Evolutionary conservation across 441 rosid species (phyloP).

Genomic region (Croton setiger): DNA sequence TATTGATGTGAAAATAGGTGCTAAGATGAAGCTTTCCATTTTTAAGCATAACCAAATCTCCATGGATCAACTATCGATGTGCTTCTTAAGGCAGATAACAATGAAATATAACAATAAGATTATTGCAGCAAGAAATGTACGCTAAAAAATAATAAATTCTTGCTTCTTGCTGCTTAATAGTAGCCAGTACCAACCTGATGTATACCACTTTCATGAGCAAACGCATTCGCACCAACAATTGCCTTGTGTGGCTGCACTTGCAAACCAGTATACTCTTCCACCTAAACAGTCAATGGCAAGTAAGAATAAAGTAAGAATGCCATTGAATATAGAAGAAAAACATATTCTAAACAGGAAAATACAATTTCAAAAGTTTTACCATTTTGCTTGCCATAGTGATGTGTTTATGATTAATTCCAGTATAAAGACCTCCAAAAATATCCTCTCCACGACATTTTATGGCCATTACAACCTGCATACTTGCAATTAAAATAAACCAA

Average conservation of each 20-base stretch:
- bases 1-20: no score
- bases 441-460: constrained; percentile 79
- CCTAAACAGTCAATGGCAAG: constrained; percentile 43
- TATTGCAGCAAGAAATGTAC: neutral
- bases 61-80: no score
- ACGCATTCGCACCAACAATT: constrained; percentile 89
- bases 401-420: constrained; percentile 75
- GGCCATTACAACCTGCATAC: constrained; percentile 82
- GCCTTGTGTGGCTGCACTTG: constrained; percentile 97
- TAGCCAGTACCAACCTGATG: constrained; percentile 83
- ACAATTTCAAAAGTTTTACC: constrained; percentile 39
- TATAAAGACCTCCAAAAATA: constrained; percentile 65
- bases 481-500: constrained; percentile 1
- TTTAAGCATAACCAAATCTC: no score
- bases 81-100: neutral
- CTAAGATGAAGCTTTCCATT: no score
- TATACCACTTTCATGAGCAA: constrained; percentile 89
- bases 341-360: neutral
- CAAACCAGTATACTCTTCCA: constrained; percentile 92
- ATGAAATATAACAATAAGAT: neutral
- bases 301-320: constrained; percentile 14
- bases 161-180: neutral
- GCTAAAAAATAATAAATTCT: neutral
- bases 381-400: constrained; percentile 94
- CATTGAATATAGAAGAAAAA: constrained; percentile 14